Base-by-base conservation (phyloP, 2,329 filamentous ascomycete species). In the Trichothecium sympodiale region DNA sequence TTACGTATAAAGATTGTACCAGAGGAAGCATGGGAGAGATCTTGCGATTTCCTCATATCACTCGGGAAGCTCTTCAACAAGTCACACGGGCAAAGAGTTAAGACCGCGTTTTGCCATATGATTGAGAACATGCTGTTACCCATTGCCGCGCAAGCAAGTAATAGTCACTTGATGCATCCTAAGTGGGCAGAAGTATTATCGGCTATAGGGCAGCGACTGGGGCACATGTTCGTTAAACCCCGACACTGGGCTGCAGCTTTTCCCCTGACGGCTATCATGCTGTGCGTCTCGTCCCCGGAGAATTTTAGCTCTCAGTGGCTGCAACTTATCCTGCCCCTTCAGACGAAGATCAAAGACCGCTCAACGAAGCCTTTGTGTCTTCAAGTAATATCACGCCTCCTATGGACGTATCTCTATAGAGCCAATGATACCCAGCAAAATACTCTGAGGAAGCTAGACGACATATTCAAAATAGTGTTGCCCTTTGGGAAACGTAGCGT, bases 361-460 rank as follows among this genome's bases (percentile, higher is more conserved):
- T 68, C 71, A 25, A 80, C 83, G 4, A 75, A 85, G 44, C 80
- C 81, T 4, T 71, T 87, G 26, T 88, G 87, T 38, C 69, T 98
- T 17, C 85, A 94, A 52, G 87, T 89, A 12, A 80, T 95, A 34
- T 94, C 88, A 28, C 80, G 89, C 36, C 64, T 98, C 17, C 69
- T 94, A 4, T 98, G 91, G 91, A 89, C 87, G 1, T 96, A 95
- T 55, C 68, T 98, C 4, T 94, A 93, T 56, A 80, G 89, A 34
- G 79, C 78, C 33, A 77, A 74, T 5, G 91, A 98, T 43, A 71
- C 76, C 8, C 63, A 73, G 2, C 74, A 77, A 37, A 69, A 69
- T 20, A 79, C 80, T 3, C 67, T 77, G 29, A 78, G 83, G 43
- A 95, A 91, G 55, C 65, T 96, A 14, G 89, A 98, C 44, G 89